phyloP scores from a whole-genome alignment of 1,284 basidiomycete species.

The Naganishia sp. region DNA sequence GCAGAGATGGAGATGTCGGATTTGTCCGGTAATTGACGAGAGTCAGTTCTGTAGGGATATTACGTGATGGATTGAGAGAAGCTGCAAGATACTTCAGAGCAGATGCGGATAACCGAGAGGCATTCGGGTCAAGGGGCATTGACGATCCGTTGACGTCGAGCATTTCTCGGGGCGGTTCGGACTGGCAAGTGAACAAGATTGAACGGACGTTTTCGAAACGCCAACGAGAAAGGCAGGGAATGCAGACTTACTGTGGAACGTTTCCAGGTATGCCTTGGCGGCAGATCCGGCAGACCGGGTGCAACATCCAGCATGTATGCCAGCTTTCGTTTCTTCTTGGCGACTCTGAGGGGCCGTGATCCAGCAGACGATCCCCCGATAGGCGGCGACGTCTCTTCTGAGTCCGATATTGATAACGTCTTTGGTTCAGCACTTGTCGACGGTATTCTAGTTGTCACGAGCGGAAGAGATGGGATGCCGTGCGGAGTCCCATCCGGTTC shows the following conservation, averaged over 20 bases:
- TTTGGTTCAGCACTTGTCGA: not conserved
- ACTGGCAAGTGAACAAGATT: not conserved
- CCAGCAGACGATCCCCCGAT: not conserved
- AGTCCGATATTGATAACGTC: slow-evolving; percentile 17
- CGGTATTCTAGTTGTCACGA: not conserved
- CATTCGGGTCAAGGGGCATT: not conserved
- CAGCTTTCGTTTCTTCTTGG: slow-evolving; percentile 24
- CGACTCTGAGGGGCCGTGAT: slow-evolving; percentile 7
- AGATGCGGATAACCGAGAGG: slow-evolving; percentile 18
- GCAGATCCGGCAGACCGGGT: slow-evolving; percentile 20
- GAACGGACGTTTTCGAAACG: not conserved
- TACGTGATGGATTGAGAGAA: slow-evolving; percentile 13
- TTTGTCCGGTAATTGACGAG: slow-evolving; percentile 12
- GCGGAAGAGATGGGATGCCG: slow-evolving; percentile 15
- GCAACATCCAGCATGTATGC: slow-evolving; percentile 21
- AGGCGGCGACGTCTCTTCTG: not conserved
- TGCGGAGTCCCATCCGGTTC: not conserved
- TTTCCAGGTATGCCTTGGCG: slow-evolving; percentile 26
- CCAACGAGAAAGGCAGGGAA: not conserved
- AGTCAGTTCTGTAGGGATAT: slow-evolving; percentile 13
- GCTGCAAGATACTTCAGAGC: slow-evolving; percentile 21
- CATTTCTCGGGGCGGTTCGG: slow-evolving; percentile 3
- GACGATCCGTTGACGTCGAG: not conserved
- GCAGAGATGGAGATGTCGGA: not conserved
- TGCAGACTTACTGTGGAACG: slow-evolving; percentile 12